Evolutionary conservation across 2,329 filamentous ascomycete species (phyloP).

Genomic region (Lachnellula cervina): DNA sequence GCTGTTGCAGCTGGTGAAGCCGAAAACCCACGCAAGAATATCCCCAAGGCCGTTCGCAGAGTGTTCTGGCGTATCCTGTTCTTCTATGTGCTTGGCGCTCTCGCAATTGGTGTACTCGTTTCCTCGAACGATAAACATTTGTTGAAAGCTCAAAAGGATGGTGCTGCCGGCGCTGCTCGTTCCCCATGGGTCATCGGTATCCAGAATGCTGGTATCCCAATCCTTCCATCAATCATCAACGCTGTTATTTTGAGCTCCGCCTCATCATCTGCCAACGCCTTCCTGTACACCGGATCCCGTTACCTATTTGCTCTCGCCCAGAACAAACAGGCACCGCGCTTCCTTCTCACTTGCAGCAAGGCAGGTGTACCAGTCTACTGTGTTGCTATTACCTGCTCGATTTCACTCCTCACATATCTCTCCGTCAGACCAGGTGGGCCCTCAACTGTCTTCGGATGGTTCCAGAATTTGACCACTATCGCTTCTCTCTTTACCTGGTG

Average conservation of each 20-base stretch:
- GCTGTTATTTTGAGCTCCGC: slow-evolving; percentile 69
- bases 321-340: slow-evolving; percentile 57
- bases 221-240: slow-evolving; percentile 69
- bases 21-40: slow-evolving; percentile 59
- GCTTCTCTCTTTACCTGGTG: slow-evolving; percentile 71
- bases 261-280: slow-evolving; percentile 51
- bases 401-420: slow-evolving; percentile 69
- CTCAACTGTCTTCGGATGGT: slow-evolving; percentile 37
- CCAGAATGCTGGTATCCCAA: slow-evolving; percentile 59
- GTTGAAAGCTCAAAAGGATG: slow-evolving; percentile 5
- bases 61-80: slow-evolving; percentile 56
- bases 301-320: slow-evolving; percentile 42
- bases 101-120: slow-evolving; percentile 44
- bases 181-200: slow-evolving; percentile 70
- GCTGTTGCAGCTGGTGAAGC: slow-evolving; percentile 58
- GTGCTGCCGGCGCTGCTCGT: slow-evolving; percentile 47
- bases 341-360: slow-evolving; percentile 56
- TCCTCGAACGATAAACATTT: slow-evolving; percentile 27
- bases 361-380: slow-evolving; percentile 66
- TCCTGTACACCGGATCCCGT: slow-evolving; percentile 20
- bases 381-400: slow-evolving; percentile 58
- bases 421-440: slow-evolving; percentile 53
- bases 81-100: slow-evolving; percentile 55
- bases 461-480: slow-evolving; percentile 58
- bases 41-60: slow-evolving; percentile 56